Evolutionary conservation across 2,329 filamentous ascomycete species (phyloP), one percentile per base, ranked within the genome.

Genomic region (Fusarium mundagurra): DNA sequence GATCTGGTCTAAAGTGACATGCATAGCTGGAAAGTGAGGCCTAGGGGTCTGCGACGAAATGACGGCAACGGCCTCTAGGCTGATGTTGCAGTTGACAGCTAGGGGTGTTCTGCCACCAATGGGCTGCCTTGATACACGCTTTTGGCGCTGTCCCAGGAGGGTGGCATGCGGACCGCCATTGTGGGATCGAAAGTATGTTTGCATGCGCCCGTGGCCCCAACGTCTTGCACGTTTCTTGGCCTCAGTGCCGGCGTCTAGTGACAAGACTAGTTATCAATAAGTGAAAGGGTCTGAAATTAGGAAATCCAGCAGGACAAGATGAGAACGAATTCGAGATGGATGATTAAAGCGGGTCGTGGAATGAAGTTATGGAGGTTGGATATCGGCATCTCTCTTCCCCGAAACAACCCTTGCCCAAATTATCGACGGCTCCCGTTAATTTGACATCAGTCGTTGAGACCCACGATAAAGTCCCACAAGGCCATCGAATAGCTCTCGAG

Each of bases 101-200:
- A 62, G 64, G 16, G 44, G 18, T 63, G 38, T 51, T 64, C 61
- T 47, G 67, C 64, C 45, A 44, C 36, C 60, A 54, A 64, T 62
- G 44, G 44, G 53, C 54, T 60, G 24, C 36, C 24, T 34, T 59
- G 6, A 14, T 41, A 51, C 24, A 59, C 57, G 36, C 43, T 48
- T 41, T 50, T 31, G 57, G 36, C 54, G 59, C 44, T 43, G 34
- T 70, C 45, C 58, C 55, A 53, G n/a, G 45, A 51, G 45, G 58
- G 55, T 67, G 54, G 33, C 59, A 63, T 67, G 45, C 50, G 53
- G 68, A 53, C 68, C 36, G 66, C 16, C 57, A n/a, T 33, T 57
- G 34, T 51, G 41, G 29, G 54, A 75, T 67, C 39, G 31, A 75
- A 74, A 73, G 64, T 51, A 48, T 64, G 72, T 31, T 65, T 75